Evolutionary conservation across 495 filamentous ascomycete species (phyloP).

Genomic region (Cercophora samala): DNA sequence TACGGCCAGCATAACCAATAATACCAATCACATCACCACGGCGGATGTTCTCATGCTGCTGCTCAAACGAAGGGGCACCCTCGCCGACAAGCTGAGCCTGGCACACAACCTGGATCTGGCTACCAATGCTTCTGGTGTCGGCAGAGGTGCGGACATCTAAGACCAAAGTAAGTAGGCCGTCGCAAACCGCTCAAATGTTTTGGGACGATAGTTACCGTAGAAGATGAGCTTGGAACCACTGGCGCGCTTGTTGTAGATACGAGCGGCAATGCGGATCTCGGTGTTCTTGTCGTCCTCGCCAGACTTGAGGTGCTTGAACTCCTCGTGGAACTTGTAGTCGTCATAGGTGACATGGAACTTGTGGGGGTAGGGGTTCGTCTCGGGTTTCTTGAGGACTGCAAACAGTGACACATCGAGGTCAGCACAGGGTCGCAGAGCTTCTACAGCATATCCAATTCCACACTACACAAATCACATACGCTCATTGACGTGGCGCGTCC

Average conservation of each 20-base stretch:
- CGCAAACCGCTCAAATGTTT: background rate
- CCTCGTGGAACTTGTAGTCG: constrained; percentile 68
- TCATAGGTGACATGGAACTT: constrained; percentile 88
- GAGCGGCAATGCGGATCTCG: constrained; percentile 69
- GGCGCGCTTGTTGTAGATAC: constrained; percentile 85
- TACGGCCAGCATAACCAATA: constrained; percentile 83
- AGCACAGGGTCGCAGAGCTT: background rate
- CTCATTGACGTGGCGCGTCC: constrained; percentile 78
- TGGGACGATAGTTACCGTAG: constrained; percentile 50
- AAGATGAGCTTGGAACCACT: constrained; percentile 85
- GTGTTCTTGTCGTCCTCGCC: constrained; percentile 75
- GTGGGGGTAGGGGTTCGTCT: constrained; percentile 92
- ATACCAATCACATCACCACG: constrained; percentile 90
- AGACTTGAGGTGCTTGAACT: constrained; percentile 73
- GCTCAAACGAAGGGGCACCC: constrained; percentile 63
- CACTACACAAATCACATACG: constrained; percentile 25
- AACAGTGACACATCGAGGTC: background rate
- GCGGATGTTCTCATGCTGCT: constrained; percentile 86
- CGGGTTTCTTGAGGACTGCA: constrained; percentile 64
- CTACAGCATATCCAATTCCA: background rate
- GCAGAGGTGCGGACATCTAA: constrained; percentile 64
- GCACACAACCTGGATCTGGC: constrained; percentile 87
- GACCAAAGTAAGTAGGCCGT: background rate
- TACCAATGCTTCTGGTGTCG: constrained; percentile 51
- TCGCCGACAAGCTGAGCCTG: constrained; percentile 67